These are phyloP conservation scores for Marasmius oreades DNA, from an alignment of 1,284 basidiomycete genomes.

Conservation along the genomic window DNA sequence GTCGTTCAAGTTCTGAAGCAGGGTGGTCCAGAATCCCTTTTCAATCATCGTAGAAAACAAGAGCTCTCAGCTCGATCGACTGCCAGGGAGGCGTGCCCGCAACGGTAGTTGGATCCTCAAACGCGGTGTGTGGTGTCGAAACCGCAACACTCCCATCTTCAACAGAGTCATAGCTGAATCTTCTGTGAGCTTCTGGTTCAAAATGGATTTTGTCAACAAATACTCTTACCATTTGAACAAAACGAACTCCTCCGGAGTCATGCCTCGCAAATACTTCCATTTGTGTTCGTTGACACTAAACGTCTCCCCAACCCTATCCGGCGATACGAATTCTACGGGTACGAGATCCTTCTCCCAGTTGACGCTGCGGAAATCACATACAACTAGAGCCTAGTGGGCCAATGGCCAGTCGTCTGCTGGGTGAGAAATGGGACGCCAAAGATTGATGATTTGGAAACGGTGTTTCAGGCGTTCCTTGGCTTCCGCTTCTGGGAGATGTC, in stretches of 20 bases:
- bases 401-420: background rate
- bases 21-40: no score
- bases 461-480: background rate
- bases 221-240: background rate
- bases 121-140: no score
- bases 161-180: no score
- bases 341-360: background rate
- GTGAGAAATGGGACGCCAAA: background rate
- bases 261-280: background rate
- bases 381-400: no score
- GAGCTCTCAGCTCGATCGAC: no score
- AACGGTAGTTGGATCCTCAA: no score
- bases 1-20: no score
- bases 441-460: slow-evolving; percentile 1
- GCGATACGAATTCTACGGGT: background rate
- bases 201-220: background rate
- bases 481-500: background rate
- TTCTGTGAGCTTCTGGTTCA: no score
- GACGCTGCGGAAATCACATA: background rate
- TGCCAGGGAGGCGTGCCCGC: no score
- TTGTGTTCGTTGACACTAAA: background rate
- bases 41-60: no score
- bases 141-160: no score
- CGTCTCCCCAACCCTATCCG: background rate
- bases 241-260: background rate